Evolutionary conservation across 164 flowering plant species (phyloP), one percentile per base, ranked within the genome.

Genomic region (Macadamia integrifolia): DNA sequence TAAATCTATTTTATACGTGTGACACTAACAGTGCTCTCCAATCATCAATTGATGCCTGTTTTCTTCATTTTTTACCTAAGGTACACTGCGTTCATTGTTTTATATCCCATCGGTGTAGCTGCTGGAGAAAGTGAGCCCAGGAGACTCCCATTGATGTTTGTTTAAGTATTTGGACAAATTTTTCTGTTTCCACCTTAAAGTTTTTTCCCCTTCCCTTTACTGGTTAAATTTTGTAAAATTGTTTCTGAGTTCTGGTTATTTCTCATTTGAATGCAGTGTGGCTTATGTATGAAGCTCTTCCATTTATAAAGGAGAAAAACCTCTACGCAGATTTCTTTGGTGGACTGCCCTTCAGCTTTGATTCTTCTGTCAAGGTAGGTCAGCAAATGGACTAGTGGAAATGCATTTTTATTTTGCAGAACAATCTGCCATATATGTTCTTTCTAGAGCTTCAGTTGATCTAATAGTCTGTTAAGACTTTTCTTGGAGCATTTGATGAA

Each of bases 221-320:
- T 32, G 1, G 40, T 35, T 7, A 18, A 18, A 9, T 18, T 46
- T 57, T 10, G 30, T 65, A 43, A 32, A 15, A 31, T n/a, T 58
- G 12, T 1, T 42, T 62, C n/a, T 28, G 23, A 40, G 18, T 13
- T 52, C 8, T 43, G 17, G 48, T 65, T 50, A 68, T 52, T 58
- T 12, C 30, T 62, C 15, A 7, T 57, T 61, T 49, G 44, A 23
- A 52, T 78, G 84, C 86, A 91, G 95, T 91, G 85, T 86, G 85
- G 93, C 79, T 89, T 44, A 88, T 90, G 95, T 91, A 87, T 73
- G 79, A 82, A 71, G 91, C 93, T 61, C 91, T 91, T 81, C 95
- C 97, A 55, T 77, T 75, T 35, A 81, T 92, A 71, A 85, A 84
- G 81, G 55, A 75, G 79, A 81, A 81, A 78, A 80, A 78, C 53